These are phyloP conservation scores for Eucalyptus leucophloia DNA, from an alignment of 345 rosid genomes.

Conservation along the genomic window DNA sequence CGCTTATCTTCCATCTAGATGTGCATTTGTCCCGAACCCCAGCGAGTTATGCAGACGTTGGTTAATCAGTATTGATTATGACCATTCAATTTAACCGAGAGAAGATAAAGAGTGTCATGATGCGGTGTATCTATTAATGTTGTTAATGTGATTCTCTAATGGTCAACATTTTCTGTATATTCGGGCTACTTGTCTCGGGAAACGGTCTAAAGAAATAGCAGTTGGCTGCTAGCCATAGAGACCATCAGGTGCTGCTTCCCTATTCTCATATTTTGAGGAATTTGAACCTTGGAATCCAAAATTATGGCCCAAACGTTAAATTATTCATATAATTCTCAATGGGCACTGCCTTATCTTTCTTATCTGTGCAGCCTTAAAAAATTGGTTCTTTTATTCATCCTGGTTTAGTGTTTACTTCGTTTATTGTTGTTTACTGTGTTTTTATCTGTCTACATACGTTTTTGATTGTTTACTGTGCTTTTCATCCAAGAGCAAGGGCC, in stretches of 20 bases:
- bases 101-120: background rate
- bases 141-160: background rate
- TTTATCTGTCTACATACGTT: background rate
- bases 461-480: background rate
- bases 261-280: background rate
- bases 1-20: background rate
- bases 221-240: background rate
- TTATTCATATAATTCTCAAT: background rate
- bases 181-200: background rate
- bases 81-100: background rate
- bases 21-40: background rate
- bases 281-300: background rate
- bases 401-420: background rate
- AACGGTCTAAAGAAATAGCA: background rate
- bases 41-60: background rate
- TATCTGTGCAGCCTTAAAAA: background rate
- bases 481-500: background rate
- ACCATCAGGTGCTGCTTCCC: background rate
- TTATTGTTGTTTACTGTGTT: background rate
- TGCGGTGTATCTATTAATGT: background rate
- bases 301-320: background rate
- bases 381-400: background rate
- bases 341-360: background rate
- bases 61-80: background rate
- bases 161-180: background rate